Evolutionary conservation across 106 monocot genomes (phyloP), one percentile per base, ranked within the genome.

Genomic region (Iris macrosiphon): DNA sequence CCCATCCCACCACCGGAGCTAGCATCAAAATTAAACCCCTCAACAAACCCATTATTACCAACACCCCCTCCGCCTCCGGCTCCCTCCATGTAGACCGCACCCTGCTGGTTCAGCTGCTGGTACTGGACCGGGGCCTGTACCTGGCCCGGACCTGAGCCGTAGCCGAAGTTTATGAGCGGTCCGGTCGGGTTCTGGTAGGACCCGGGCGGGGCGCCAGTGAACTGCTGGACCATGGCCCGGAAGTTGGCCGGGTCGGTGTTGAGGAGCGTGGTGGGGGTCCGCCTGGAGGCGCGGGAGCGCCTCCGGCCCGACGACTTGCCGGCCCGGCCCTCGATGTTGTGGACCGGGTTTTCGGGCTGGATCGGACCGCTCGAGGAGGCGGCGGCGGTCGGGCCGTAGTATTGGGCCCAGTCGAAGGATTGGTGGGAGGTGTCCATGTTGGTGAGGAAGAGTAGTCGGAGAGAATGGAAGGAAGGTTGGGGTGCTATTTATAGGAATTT

Each of bases 181-280:
- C 40, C 17, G 21, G 18, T 31, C 2, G 30, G 33, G 27, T 31
- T 10, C 3, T 45, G 9, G 31, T 64, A 63, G 8, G 52, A 63
- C 4, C 9, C 55, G 13, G 70, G 53, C 3, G 76, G 71, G 16
- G 63, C 57, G 21, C 76, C 76, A 7, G 76, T 77, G 71, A 77
- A 77, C 59, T 77, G 76, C 39, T 77, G 76, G 10, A 77, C 76
- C 76, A 77, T 70, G 38, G 71, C 64, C 1, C 76, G 70, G 64
- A 77, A 77, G 37, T 77, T 77, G 40, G 60, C 15, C 20, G 71
- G 59, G 70, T 77, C 76, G 19, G 76, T 77, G 64, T 71, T 77
- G 52, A 77, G 76, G 4, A 77, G 51, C 32, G 76, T 77, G 3
- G 64, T 64, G 7, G 76, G 76, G 14, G 76, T 63, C 26, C 65